phyloP scores from a whole-genome alignment of 176 grass and related monocot genomes.

The Oryza nivara region DNA sequence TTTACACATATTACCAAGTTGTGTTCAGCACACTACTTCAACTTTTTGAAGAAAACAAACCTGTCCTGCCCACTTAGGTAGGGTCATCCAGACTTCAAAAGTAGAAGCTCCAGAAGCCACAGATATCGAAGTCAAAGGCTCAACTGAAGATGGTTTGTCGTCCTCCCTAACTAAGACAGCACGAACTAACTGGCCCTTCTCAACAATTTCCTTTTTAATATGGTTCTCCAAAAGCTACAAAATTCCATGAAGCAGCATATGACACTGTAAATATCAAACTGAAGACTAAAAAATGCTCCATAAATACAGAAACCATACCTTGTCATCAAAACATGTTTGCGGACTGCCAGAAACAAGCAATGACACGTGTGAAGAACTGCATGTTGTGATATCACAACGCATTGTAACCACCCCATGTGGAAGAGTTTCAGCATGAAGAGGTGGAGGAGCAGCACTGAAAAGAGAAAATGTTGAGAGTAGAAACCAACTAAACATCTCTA shows the following conservation, averaged over 20 bases:
- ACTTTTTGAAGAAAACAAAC: conserved; percentile 36
- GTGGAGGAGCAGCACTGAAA: conserved; percentile 51
- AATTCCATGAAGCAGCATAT: conserved; percentile 22
- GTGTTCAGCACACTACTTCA: neutral
- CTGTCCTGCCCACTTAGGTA: conserved; percentile 81
- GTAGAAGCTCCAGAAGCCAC: conserved; percentile 68
- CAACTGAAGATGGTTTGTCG: conserved; percentile 30
- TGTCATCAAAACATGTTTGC: conserved; percentile 69
- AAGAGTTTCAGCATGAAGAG: conserved; percentile 59
- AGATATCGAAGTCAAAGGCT: conserved; percentile 58
- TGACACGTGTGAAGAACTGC: conserved; percentile 62
- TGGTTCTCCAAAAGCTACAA: conserved; percentile 64
- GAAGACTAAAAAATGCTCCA: neutral
- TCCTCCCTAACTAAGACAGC: conserved; percentile 43
- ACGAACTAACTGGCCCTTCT: conserved; percentile 63
- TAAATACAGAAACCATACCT: conserved; percentile 45
- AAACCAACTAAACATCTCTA: conserved; percentile 4
- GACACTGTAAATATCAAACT: conserved; percentile 25
- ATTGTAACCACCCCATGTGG: conserved; percentile 67
- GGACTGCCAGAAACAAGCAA: conserved; percentile 65
- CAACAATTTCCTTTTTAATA: conserved; percentile 77
- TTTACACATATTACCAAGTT: neutral
- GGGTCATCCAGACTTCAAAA: conserved; percentile 67
- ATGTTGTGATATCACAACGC: conserved; percentile 73
- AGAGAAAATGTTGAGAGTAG: conserved; percentile 33